These are phyloP conservation scores for Phytophthora fragariae DNA, from an alignment of 352 stramenopile genomes.

Conservation along the genomic window DNA sequence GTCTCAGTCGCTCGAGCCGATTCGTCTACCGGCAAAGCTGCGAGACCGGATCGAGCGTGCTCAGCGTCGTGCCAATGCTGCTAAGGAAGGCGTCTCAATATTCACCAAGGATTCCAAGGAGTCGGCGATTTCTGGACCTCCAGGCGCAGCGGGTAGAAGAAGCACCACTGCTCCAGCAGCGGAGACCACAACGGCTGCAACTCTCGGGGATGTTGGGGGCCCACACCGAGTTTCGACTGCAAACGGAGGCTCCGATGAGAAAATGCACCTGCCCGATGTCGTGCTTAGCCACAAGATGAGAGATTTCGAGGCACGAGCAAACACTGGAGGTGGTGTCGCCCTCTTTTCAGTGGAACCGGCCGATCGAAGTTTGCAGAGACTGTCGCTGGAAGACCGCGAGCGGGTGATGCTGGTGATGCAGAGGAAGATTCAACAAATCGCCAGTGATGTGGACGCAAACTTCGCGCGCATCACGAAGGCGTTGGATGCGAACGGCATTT, in stretches of 20 bases:
- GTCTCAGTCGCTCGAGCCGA: conserved; percentile 67
- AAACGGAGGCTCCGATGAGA: conserved; percentile 22
- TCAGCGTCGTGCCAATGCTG: conserved; percentile 64
- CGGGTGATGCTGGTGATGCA: conserved; percentile 79
- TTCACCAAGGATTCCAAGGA: conserved; percentile 51
- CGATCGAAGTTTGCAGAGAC: conserved; percentile 55
- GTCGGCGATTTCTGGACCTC: conserved; percentile 2
- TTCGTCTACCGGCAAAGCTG: conserved; percentile 68
- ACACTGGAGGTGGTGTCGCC: conserved; percentile 36
- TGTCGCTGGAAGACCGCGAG: conserved; percentile 78
- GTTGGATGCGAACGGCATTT: conserved; percentile 72
- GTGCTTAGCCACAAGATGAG: conserved; percentile 83
- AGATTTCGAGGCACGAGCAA: conserved; percentile 79
- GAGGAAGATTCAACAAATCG: conserved; percentile 70
- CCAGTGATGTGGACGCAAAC: conserved; percentile 59
- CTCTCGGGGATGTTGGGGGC: conserved; percentile 6
- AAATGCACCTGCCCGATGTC: conserved; percentile 71
- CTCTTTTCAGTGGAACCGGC: conserved; percentile 62
- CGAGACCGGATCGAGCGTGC: conserved; percentile 67
- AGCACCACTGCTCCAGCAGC: conserved; percentile 14
- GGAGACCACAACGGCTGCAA: conserved; percentile 4
- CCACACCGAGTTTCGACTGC: conserved; percentile 17
- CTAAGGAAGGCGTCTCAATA: conserved; percentile 79
- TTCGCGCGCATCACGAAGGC: conserved; percentile 59
- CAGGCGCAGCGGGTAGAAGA: conserved; percentile 11